Base-by-base conservation (phyloP, 2,329 filamentous ascomycete genomes). In the Dactylellina drechsleri region DNA sequence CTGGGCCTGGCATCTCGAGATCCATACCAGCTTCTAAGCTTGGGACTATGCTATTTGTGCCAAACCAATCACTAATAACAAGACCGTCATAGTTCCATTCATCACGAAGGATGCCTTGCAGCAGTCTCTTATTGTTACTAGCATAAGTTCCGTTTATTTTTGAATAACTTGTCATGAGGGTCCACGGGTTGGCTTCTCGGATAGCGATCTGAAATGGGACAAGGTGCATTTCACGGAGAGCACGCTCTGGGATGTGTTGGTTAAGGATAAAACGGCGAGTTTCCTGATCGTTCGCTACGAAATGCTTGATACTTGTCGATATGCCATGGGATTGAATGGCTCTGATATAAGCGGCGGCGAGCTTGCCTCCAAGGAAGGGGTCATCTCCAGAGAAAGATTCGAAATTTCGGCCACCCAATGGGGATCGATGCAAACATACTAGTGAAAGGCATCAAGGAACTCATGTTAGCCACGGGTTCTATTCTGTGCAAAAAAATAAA, bases 271-370 rank as follows among this genome's bases (percentile, higher is more conserved):
- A 86, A 16, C 87, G 83, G 80, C 84, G 85, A 77, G 87, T 85
- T 79, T 88, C 87, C 78, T 88, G 86, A 78, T 88, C 87, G 76
- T 88, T 88, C 81, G 86, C 87, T 18, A 88, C 84, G 79, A 88
- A 88, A 80, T 88, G 87, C 82, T 88, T 89, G 72, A 87, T 82
- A 1, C 85, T 86, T 2, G 87, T 86, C 77, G 85, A 84, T 41
- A 88, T 83, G 8, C 86, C 86, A 16, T 83, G 86, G 73, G 83
- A 84, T 80, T 88, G 85, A 61, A 88, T 87, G 13, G 87, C 87
- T 49, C 83, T 83, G 43, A 87, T 82, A 31, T 88, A 82, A 31
- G 85, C 84, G 6, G 85, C 85, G 1, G 86, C 85, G 8, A 85
- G 84, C 15, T 86, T 82, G 0, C 87, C 87, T 23, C 86, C 84